Evolutionary conservation across 2,329 filamentous ascomycete genomes (phyloP).

Genomic region (Paecilomyces variotii): DNA sequence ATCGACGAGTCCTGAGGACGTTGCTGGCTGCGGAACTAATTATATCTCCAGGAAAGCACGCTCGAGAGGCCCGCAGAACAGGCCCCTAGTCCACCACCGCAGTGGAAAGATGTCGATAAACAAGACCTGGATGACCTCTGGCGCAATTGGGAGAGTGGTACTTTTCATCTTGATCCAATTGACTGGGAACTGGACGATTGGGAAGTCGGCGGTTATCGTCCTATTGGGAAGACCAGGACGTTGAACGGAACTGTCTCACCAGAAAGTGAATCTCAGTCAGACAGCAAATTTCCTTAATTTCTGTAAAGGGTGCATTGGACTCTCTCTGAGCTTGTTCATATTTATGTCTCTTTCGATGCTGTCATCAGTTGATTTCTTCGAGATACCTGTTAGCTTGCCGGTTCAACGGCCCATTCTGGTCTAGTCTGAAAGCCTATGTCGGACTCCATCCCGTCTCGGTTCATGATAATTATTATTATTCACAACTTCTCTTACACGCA

Average conservation of each 20-base stretch:
- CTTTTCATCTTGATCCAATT: neutral
- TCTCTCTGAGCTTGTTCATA: neutral
- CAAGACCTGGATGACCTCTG: neutral
- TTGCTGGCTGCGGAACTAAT: neutral
- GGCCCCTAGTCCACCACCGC: neutral
- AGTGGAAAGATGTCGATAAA: neutral
- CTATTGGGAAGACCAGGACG: neutral
- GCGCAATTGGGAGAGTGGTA: neutral
- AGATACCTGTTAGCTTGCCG: neutral
- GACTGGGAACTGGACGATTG: neutral
- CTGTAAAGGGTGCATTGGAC: neutral
- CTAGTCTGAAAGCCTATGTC: neutral
- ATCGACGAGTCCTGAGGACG: neutral
- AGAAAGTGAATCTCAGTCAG: neutral
- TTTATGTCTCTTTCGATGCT: neutral
- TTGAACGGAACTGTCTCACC: neutral
- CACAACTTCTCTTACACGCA: neutral
- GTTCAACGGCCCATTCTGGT: neutral
- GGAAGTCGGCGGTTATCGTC: neutral
- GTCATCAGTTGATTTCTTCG: neutral
- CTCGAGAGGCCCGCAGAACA: neutral
- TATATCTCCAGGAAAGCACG: neutral
- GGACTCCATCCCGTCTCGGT: neutral
- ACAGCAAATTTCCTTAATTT: neutral
- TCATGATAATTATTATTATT: neutral